Base-by-base conservation (phyloP, 495 filamentous ascomycete species). In the Talaromyces nanjingensis region DNA sequence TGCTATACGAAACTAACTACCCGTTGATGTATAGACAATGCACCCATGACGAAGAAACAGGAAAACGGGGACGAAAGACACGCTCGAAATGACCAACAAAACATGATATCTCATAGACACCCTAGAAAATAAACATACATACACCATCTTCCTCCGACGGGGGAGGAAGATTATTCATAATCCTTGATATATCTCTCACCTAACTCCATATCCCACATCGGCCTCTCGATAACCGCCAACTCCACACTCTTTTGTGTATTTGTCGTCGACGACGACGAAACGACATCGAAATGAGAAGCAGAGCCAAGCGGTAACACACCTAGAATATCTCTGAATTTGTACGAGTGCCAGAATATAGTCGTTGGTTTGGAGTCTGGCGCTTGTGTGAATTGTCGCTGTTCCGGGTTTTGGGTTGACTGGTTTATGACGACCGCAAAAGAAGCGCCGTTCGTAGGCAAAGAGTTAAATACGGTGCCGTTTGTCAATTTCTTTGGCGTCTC, bases 281-380 rank as follows among this genome's bases (percentile, higher is more conserved):
- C 37, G 3, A 16, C 14, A 42, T 42, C 37, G 4, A 42, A 66
- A 31, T 71, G 70, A 20, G 31, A 57, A 64, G 16, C 70, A 65
- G 12, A 66, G 39, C 78, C 73, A 25, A 98, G 75, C 18, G 89
- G 86, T 14, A 93, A 88, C 31, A 98, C 89, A 4, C 93, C 94
- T 67, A 99, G 75, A 64, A 99, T 91, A 8, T 92, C 89, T 63
- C 92, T 81, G 72, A 97, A 99, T 71, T 94, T 93, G 75, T 89
- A 91, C 8, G 92, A 93, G 66, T 83, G 84, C 92, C 92, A 98
- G 77, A 77, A 81, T 29, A 62, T 62, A 68, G 82, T 87, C 22
- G 78, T 75, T 33, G 42, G 58, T 34, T 53, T 31, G 42, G 57
- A 63, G 25, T 29, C 24, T 55, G 69, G 42, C 34, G 69, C 62